Percentiles rank a stretch among this genome's conserved stretches.
Evolutionary conservation across 306 rosid genomes (phyloP).

Genomic region (Citrullus colocynthis): DNA sequence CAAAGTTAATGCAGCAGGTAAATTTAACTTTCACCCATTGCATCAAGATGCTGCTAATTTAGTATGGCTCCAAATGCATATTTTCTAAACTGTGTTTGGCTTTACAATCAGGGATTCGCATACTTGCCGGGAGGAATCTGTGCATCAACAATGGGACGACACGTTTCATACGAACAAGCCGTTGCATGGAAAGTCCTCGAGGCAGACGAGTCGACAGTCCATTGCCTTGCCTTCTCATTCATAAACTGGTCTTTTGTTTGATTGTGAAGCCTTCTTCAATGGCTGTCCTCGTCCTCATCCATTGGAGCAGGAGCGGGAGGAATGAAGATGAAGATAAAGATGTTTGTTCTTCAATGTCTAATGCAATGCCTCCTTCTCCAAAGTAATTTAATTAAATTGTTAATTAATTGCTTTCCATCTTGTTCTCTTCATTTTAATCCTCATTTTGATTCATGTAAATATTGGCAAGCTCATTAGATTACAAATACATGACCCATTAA

Average conservation of each 20-base stretch:
- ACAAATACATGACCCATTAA: neutral
- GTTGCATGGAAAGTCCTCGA: conserved; percentile 88
- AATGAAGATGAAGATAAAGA: neutral
- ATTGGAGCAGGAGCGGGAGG: neutral
- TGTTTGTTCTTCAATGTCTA: neutral
- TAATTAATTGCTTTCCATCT: neutral
- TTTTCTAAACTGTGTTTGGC: neutral
- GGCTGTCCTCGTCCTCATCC: neutral
- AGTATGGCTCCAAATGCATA: neutral
- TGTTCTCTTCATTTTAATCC: neutral
- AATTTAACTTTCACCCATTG: neutral
- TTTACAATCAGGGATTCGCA: conserved; percentile 54
- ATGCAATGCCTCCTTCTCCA: conserved; percentile 10
- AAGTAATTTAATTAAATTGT: conserved; percentile 10
- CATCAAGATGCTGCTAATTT: neutral
- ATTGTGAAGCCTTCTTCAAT: conserved; percentile 10
- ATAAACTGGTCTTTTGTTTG: conserved; percentile 97
- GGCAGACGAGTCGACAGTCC: conserved; percentile 55
- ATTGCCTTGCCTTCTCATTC: conserved; percentile 88
- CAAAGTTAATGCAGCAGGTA: conserved; percentile 93
- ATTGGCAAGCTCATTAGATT: neutral
- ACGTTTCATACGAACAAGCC: conserved; percentile 77
- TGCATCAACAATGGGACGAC: conserved; percentile 88
- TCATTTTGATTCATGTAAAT: conserved; percentile 7
- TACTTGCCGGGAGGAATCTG: conserved; percentile 79